Evolutionary conservation across 2,329 filamentous ascomycete genomes (phyloP), one percentile per base, ranked within the genome.

Genomic region (Colletotrichum cordylinicola): DNA sequence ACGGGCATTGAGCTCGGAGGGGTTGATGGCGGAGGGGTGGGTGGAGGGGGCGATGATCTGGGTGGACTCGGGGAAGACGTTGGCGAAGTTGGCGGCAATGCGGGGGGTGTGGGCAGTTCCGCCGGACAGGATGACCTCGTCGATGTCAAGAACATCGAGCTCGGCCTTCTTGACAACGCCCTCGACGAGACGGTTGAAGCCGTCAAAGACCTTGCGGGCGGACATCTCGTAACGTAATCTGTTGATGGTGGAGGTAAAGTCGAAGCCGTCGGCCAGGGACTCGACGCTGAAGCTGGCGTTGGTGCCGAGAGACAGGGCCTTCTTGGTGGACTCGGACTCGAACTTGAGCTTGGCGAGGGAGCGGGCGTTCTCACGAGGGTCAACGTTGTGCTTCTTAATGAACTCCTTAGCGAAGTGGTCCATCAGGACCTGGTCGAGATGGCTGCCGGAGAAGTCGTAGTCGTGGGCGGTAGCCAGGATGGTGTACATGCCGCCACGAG

Each of bases 321-420:
- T 97, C 91, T 98, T 98, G 80, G 96, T 94, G 65, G 93, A 91
- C 87, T 99, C 97, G 78, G 95, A 91, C 88, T 98, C 97, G 64
- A 96, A 90, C 86, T 95, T 96, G 79, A 99, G 89, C 91, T 98
- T 99, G 77, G 97, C 96, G 80, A 98, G 88, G 81, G 94, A 94
- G 81, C 93, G 93, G 71, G 93, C 90, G 83, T 97, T 95, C 82
- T 93, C 91, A 80, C 96, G 92, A 27, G 97, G 97, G 85, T 98
- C 97, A 74, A 92, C 92, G 88, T 93, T 94, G 91, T 98, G 92
- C 91, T 98, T 98, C 92, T 99, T 98, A 83, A 97, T 91, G 88
- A 99, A 99, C 87, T 99, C 97, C 90, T 99, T 99, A 80, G 96
- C 94, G 81, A 98, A 98, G 89, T 98, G 94, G 84, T 99, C 96